Evolutionary conservation across 176 grass and related monocot genomes (phyloP), one percentile per base, ranked within the genome.

Genomic region (Carex littledalei): DNA sequence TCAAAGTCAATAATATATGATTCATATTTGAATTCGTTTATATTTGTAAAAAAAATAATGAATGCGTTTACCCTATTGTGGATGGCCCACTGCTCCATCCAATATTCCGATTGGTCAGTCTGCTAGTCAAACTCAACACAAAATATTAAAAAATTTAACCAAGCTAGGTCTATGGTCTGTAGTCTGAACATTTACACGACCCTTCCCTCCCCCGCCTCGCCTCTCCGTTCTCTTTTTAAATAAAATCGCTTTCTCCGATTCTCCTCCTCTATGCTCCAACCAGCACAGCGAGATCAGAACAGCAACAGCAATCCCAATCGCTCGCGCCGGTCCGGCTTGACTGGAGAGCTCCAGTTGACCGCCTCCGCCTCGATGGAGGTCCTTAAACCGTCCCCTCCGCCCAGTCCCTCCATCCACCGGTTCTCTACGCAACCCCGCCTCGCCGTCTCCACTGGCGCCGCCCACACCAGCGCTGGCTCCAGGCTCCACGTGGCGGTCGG

Each of bases 401-500:
- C 80, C 12, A 94, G 93, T 83, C 88, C 89, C 58, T 79, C 87
- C 18, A 55, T 94, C 31, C 67, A 89, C 4, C 68, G 54, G 0
- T 93, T 88, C 64, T 53, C 53, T 53, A 57, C n/a, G 41, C 72
- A 54, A 24, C 85, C 53, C 85, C 86, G 79, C 20, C 35, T 54
- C 47, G 67, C 16, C 3, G 76, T 63, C 14, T 63, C 54, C 54
- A 59, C 49, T 22, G 22, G 20, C 34, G 39, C 57, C 47, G 34
- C 59, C 32, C 78, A 47, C 31, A 87, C 72, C 78, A 49, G 32
- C 69, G 32, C 29, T 49, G 79, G 79, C 32, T n/a, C 76, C 67
- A 90, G 76, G 75, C 57, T 98, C 37, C 83, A 94, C 77, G 91
- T 98, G 62, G 93, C 91, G 18, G 91, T 98, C 24, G 95, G 93